A percentile compares a stretch with the other conserved stretches of the same genome.
Evolutionary conservation across 176 grass and related monocot species (phyloP).

Genomic region (Alopecurus myosuroides): DNA sequence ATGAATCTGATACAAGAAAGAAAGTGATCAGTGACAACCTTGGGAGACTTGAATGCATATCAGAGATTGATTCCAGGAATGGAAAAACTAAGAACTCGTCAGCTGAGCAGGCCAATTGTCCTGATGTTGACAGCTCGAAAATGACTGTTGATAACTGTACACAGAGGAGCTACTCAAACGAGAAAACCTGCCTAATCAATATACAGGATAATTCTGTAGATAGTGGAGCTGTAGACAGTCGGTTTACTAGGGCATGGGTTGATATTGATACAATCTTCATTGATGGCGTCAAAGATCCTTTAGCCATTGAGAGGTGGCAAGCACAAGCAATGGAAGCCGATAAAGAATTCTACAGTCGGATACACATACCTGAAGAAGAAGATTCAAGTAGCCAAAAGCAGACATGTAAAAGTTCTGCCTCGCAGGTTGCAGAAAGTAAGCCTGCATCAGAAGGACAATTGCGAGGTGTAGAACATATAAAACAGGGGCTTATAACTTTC

Average conservation of each 20-base stretch:
- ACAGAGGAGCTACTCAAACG: slow-evolving; percentile 53
- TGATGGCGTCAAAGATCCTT: slow-evolving; percentile 84
- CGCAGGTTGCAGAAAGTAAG: slow-evolving; percentile 67
- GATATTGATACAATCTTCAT: slow-evolving; percentile 71
- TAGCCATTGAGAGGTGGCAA: slow-evolving; percentile 97
- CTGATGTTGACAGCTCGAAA: slow-evolving; percentile 71
- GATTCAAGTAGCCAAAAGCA: slow-evolving; percentile 65
- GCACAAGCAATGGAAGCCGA: slow-evolving; percentile 91
- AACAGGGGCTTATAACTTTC: slow-evolving; percentile 84
- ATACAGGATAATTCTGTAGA: slow-evolving; percentile 63
- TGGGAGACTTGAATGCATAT: slow-evolving; percentile 67
- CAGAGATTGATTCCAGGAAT: slow-evolving; percentile 71
- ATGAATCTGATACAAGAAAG: slow-evolving; percentile 74
- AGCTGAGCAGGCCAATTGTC: slow-evolving; percentile 38
- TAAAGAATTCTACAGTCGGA: slow-evolving; percentile 80
- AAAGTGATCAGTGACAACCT: slow-evolving; percentile 49
- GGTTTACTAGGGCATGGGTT: slow-evolving; percentile 82
- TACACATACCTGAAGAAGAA: slow-evolving; percentile 71
- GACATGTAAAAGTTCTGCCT: slow-evolving; percentile 56
- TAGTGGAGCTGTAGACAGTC: slow-evolving; percentile 58
- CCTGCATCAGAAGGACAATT: slow-evolving; percentile 57
- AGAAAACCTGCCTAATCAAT: slow-evolving; percentile 59
- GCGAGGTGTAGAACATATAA: slow-evolving; percentile 68
- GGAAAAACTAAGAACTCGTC: slow-evolving; percentile 54
- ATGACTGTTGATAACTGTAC: slow-evolving; percentile 64